Evolutionary conservation across 257 asterid genomes (phyloP).

Genomic region (Capsicum rhomboideum): DNA sequence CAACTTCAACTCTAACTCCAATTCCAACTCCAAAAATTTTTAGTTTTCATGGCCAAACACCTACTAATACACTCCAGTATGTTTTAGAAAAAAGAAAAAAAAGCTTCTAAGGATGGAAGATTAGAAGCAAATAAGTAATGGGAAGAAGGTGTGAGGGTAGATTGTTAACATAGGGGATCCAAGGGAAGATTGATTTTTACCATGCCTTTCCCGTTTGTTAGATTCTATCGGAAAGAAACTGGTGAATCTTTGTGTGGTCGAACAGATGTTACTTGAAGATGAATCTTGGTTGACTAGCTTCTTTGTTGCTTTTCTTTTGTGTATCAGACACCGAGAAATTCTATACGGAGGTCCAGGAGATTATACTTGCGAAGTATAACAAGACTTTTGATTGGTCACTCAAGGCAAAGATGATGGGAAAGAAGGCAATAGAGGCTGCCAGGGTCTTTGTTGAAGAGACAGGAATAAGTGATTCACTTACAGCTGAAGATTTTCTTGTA

Average conservation of each 20-base stretch:
- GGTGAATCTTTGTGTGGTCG: neutral
- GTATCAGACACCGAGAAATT: slow-evolving; percentile 85
- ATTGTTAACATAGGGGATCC: neutral
- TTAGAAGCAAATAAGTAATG: neutral
- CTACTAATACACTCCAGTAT: neutral
- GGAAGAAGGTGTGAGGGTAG: neutral
- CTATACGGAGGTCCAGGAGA: slow-evolving; percentile 92
- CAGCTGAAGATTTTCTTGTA: slow-evolving; percentile 86
- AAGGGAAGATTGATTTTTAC: neutral
- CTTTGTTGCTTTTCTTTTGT: neutral
- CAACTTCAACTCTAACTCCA: too few relatives aligned
- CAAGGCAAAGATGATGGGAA: slow-evolving; percentile 98
- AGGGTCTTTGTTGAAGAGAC: slow-evolving; percentile 83
- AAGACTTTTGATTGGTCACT: slow-evolving; percentile 97
- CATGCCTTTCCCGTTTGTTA: neutral
- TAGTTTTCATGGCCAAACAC: too few relatives aligned
- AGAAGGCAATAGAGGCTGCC: slow-evolving; percentile 95
- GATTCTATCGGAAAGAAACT: neutral
- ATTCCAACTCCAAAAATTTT: too few relatives aligned
- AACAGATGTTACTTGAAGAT: neutral
- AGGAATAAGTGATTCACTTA: slow-evolving; percentile 59
- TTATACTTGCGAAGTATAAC: slow-evolving; percentile 66
- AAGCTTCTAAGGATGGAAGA: neutral
- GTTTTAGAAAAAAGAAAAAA: neutral
- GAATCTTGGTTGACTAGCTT: neutral